A percentile compares a stretch with the other conserved stretches of the same genome.
These are phyloP conservation scores for Colletotrichum limetticola DNA, from an alignment of 2,329 filamentous ascomycete species.

Conservation along the genomic window DNA sequence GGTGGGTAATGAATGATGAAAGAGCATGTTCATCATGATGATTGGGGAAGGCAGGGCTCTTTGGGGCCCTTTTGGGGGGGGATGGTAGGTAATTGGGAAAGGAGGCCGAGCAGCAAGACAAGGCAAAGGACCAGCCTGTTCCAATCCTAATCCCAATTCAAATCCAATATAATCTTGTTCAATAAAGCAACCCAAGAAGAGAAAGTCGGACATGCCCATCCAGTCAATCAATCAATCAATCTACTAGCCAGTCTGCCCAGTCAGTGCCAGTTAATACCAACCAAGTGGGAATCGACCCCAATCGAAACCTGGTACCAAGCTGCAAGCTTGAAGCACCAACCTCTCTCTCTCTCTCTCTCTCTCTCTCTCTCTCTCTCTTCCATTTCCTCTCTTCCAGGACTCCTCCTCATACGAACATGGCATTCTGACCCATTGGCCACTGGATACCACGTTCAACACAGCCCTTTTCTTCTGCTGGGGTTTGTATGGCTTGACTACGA, in stretches of 20 bases:
- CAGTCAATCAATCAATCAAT: background rate
- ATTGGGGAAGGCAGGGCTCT: background rate
- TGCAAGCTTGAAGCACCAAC: background rate
- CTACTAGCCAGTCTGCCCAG: no score
- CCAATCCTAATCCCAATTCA: background rate
- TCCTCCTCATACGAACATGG: no score
- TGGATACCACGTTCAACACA: no score
- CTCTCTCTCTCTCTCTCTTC: background rate
- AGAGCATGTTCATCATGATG: background rate
- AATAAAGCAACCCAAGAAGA: slow-evolving; percentile 25
- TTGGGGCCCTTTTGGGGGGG: no score
- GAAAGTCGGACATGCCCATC: slow-evolving; percentile 8
- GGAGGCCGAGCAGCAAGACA: background rate
- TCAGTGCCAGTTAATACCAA: background rate
- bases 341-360: background rate
- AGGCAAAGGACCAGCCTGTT: background rate
- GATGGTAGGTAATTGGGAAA: background rate
- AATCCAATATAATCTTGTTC: slow-evolving; percentile 12
- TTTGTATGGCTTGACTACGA: background rate
- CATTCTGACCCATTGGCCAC: no score
- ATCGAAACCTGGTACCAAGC: background rate
- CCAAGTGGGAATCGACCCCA: background rate
- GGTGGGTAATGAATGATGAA: background rate
- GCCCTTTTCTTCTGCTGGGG: background rate
- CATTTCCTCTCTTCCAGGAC: background rate